These are phyloP conservation scores for Ogataea ramenticola DNA, from an alignment of 805 yeast species.

Conservation along the genomic window DNA sequence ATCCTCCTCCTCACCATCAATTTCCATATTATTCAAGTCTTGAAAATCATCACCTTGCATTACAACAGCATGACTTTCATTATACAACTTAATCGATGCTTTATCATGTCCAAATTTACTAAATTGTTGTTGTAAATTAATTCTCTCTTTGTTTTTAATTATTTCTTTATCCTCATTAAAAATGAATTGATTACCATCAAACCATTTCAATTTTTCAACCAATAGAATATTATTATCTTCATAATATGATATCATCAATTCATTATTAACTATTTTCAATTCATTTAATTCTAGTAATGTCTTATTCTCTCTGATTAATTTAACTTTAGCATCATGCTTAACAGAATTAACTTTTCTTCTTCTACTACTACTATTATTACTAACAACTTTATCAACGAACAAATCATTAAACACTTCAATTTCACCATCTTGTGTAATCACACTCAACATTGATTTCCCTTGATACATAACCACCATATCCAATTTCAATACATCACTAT, in stretches of 20 bases:
- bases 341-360: conserved; percentile 37
- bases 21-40: conserved; percentile 43
- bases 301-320: conserved; percentile 32
- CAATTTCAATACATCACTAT: conserved; percentile 48
- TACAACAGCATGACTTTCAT: conserved; percentile 54
- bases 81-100: conserved; percentile 47
- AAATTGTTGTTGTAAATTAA: conserved; percentile 31
- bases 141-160: conserved; percentile 32
- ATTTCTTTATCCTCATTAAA: conserved; percentile 19
- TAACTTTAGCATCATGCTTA: conserved; percentile 38
- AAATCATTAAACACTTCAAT: conserved; percentile 60
- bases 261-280: conserved; percentile 21
- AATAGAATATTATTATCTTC: conserved; percentile 52
- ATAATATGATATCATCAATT: conserved; percentile 48
- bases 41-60: conserved; percentile 58
- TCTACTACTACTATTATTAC: conserved; percentile 42
- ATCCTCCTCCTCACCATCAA: conserved; percentile 35
- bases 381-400: background rate
- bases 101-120: conserved; percentile 42
- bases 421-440: conserved; percentile 66
- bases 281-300: conserved; percentile 1
- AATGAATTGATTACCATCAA: conserved; percentile 15
- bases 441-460: conserved; percentile 34
- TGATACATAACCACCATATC: conserved; percentile 27
- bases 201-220: conserved; percentile 51